Evolutionary conservation across 1,139 yeast species (phyloP).

Genomic region (Saccharomyces uvarum): DNA sequence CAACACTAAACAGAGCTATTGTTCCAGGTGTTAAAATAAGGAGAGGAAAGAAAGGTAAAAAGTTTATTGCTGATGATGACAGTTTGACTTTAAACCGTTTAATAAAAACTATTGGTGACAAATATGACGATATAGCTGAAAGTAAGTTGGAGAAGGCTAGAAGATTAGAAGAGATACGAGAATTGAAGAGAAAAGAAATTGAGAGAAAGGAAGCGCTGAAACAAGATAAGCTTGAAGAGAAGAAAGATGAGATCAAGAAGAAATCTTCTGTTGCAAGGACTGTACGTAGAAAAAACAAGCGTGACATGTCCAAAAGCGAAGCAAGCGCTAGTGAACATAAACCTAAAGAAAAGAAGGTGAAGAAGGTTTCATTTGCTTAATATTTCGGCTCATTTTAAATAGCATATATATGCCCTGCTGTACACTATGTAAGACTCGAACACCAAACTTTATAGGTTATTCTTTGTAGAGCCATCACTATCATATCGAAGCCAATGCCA

Average conservation of each 20-base stretch:
- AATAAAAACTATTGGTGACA: conserved; percentile 73
- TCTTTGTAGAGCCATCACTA: not conserved
- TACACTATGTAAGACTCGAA: not conserved
- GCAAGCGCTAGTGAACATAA: conserved; percentile 31
- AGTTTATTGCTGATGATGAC: conserved; percentile 71
- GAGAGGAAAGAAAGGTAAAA: conserved; percentile 88
- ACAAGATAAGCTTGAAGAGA: conserved; percentile 60
- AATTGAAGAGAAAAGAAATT: conserved; percentile 74
- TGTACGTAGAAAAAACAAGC: conserved; percentile 62
- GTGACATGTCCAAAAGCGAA: conserved; percentile 38
- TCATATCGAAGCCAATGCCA: not conserved
- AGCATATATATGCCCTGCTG: not conserved
- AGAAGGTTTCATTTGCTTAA: conserved; percentile 14
- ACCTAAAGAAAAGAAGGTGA: conserved; percentile 23
- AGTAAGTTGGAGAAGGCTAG: conserved; percentile 84
- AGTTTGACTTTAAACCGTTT: conserved; percentile 56
- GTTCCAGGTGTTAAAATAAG: conserved; percentile 75
- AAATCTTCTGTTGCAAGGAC: conserved; percentile 64
- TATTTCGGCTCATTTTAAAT: not conserved
- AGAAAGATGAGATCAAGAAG: conserved; percentile 67
- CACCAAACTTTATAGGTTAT: not conserved
- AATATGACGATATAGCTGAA: conserved; percentile 73
- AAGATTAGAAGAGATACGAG: conserved; percentile 84
- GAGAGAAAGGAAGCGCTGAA: conserved; percentile 75
- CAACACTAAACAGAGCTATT: conserved; percentile 71